Evolutionary conservation across 2,329 filamentous ascomycete genomes (phyloP).

Genomic region (Xylariaceae sp.): DNA sequence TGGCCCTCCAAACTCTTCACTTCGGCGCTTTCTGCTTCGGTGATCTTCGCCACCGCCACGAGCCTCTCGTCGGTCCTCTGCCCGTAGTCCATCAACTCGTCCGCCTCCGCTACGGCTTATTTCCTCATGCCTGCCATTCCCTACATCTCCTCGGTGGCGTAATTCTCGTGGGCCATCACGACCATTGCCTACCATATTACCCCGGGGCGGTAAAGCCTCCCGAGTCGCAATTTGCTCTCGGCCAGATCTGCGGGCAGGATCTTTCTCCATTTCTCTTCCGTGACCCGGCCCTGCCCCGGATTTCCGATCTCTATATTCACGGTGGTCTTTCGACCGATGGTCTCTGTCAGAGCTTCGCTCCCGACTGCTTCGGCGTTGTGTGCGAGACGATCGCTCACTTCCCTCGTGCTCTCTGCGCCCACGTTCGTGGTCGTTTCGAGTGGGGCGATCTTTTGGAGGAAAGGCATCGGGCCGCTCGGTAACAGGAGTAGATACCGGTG

Average conservation of each 20-base stretch:
- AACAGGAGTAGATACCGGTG: slow-evolving; percentile 46
- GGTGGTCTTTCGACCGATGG: slow-evolving; percentile 36
- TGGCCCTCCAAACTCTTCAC: slow-evolving; percentile 43
- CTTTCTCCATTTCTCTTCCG: slow-evolving; percentile 31
- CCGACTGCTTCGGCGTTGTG: slow-evolving; percentile 46
- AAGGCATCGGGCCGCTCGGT: slow-evolving; percentile 47
- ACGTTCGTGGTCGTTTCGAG: slow-evolving; percentile 36
- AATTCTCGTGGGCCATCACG: slow-evolving; percentile 30
- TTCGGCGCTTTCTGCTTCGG: slow-evolving; percentile 41
- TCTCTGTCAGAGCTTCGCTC: slow-evolving; percentile 48
- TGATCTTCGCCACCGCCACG: slow-evolving; percentile 37
- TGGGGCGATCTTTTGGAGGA: slow-evolving; percentile 37
- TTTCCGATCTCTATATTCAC: slow-evolving; percentile 32
- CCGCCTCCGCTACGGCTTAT: slow-evolving; percentile 33
- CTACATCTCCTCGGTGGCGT: slow-evolving; percentile 31
- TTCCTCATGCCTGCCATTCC: slow-evolving; percentile 32
- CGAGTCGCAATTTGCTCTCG: slow-evolving; percentile 26
- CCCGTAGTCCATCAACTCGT: slow-evolving; percentile 35
- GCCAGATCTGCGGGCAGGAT: slow-evolving; percentile 29
- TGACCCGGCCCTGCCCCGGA: slow-evolving; percentile 26
- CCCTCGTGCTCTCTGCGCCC: slow-evolving; percentile 42
- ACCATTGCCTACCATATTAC: slow-evolving; percentile 26
- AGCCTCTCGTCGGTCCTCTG: slow-evolving; percentile 35
- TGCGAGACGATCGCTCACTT: slow-evolving; percentile 38
- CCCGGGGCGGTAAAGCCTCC: slow-evolving; percentile 23